These are phyloP conservation scores for Plantago coronopus DNA, from an alignment of 305 asterid genomes.

Conservation along the genomic window DNA sequence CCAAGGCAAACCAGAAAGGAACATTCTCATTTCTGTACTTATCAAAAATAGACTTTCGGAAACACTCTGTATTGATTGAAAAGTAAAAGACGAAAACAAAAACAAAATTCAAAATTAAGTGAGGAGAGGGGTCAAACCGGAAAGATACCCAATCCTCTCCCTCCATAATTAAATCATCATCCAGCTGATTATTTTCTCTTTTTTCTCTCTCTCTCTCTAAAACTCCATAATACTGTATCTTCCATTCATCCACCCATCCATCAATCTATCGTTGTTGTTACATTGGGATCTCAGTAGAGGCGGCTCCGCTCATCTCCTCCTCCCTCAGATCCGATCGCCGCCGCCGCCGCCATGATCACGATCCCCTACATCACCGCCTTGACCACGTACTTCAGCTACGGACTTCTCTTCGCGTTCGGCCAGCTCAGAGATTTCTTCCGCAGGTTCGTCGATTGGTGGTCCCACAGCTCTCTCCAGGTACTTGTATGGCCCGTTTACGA, in stretches of 20 bases:
- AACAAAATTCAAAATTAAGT: slow-evolving; percentile 12
- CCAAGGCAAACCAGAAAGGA: too few species aligned
- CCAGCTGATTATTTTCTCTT: slow-evolving; percentile 6
- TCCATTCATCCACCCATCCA: not conserved
- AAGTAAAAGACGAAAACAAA: not conserved
- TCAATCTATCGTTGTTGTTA: not conserved
- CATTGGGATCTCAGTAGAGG: slow-evolving; percentile 22
- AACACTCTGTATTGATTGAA: not conserved
- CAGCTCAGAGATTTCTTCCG: slow-evolving; percentile 92
- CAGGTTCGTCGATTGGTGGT: slow-evolving; percentile 69
- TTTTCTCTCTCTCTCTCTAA: not conserved
- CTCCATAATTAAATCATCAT: not conserved
- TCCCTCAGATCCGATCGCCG: slow-evolving; percentile 38
- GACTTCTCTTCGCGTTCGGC: slow-evolving; percentile 91
- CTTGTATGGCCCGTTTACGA: not conserved
- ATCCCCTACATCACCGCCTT: slow-evolving; percentile 92
- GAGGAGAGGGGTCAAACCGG: slow-evolving; percentile 21
- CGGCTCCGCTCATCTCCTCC: slow-evolving; percentile 28
- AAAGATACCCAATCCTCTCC: slow-evolving; percentile 29
- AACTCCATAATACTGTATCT: not conserved
- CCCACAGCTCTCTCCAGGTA: slow-evolving; percentile 75
- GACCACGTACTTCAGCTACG: slow-evolving; percentile 95
- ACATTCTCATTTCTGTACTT: not conserved
- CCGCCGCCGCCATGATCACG: slow-evolving; percentile 57
- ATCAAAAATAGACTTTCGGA: not conserved